Evolutionary conservation across 345 rosid genomes (phyloP).

Genomic region (Kernera saxatilis): DNA sequence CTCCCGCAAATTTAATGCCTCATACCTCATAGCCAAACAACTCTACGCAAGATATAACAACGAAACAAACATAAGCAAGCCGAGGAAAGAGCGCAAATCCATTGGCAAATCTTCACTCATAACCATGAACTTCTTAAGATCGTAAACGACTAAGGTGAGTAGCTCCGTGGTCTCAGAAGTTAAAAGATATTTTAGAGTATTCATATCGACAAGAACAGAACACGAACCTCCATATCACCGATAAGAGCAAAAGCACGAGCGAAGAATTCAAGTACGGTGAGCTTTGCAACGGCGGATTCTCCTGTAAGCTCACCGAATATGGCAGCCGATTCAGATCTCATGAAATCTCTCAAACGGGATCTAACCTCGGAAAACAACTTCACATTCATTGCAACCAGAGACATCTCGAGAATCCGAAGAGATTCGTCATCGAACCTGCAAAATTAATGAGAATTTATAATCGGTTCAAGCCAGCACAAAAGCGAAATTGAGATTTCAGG

Average conservation of each 20-base stretch:
- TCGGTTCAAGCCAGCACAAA: neutral
- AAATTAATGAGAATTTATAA: neutral
- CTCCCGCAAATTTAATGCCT: constrained; percentile 58
- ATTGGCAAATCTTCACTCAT: neutral
- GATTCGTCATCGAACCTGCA: constrained; percentile 56
- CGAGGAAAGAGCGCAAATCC: neutral
- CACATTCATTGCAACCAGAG: constrained; percentile 49
- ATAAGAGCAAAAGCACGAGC: constrained; percentile 64
- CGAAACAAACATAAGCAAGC: neutral
- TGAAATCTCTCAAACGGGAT: constrained; percentile 39
- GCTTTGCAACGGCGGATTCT: constrained; percentile 47
- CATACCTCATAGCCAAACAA: constrained; percentile 71
- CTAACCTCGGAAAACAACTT: constrained; percentile 39
- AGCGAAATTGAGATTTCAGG: neutral
- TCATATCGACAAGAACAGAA: neutral
- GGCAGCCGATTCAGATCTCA: constrained; percentile 46
- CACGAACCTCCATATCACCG: constrained; percentile 61
- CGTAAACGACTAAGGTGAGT: neutral
- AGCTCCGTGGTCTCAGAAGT: neutral
- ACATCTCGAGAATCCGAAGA: constrained; percentile 52
- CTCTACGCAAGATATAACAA: constrained; percentile 30
- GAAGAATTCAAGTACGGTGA: constrained; percentile 63
- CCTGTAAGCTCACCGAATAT: constrained; percentile 38
- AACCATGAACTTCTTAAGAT: neutral
- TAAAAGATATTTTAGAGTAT: neutral